Evolutionary conservation across 345 rosid genomes (phyloP).

Genomic region (Anacardium occidentale): DNA sequence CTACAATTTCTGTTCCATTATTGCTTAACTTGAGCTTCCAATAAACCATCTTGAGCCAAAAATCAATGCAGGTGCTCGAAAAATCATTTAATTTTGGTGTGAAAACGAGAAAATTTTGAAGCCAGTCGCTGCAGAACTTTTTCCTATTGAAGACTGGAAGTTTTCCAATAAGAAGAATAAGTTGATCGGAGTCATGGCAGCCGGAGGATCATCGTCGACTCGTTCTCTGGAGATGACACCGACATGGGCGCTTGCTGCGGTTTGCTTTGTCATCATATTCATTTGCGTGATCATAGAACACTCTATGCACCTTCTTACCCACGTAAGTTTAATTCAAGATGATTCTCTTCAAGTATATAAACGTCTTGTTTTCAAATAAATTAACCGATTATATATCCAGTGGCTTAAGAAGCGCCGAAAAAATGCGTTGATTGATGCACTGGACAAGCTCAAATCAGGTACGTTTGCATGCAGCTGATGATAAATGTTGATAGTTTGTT

Average conservation of each 20-base stretch:
- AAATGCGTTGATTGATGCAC: constrained; percentile 22
- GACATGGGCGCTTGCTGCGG: constrained; percentile 39
- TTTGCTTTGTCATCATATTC: constrained; percentile 30
- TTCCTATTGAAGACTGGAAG: neutral
- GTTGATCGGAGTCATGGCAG: neutral
- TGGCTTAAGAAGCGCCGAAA: constrained; percentile 24
- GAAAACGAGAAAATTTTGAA: neutral
- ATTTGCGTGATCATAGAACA: constrained; percentile 32
- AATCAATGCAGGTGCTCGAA: no score
- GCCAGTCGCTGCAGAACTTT: neutral
- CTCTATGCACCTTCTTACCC: constrained; percentile 22
- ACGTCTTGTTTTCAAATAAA: neutral
- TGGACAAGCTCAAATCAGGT: constrained; percentile 31
- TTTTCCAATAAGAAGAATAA: neutral
- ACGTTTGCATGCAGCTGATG: neutral
- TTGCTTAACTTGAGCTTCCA: no score
- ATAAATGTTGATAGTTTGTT: neutral
- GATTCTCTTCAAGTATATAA: neutral
- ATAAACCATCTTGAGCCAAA: no score
- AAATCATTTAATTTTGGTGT: no score
- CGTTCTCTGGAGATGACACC: constrained; percentile 35
- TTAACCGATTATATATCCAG: neutral
- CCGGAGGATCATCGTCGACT: constrained; percentile 9
- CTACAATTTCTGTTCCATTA: no score
- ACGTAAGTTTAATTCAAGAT: constrained; percentile 12